A percentile compares a stretch with the other conserved stretches of the same genome.
These are phyloP conservation scores for Ophiostoma novo-ulmi DNA, from an alignment of 2,329 filamentous ascomycete genomes.

Conservation along the genomic window DNA sequence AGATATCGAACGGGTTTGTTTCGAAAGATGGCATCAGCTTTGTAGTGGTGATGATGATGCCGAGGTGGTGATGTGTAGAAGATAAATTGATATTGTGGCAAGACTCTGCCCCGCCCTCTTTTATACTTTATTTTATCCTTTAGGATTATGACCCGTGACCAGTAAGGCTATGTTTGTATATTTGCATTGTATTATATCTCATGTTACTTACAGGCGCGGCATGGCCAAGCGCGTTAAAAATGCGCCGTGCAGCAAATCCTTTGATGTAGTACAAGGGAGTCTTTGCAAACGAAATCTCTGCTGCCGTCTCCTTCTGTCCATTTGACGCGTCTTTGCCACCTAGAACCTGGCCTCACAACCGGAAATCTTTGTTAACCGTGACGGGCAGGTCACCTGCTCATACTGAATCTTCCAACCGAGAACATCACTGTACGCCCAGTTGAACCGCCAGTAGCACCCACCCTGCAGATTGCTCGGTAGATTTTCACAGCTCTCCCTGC, in stretches of 20 bases:
- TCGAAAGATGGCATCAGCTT: neutral
- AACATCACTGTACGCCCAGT: neutral
- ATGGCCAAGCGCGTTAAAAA: neutral
- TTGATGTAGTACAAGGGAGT: neutral
- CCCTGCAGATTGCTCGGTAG: neutral
- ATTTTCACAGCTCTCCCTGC: neutral
- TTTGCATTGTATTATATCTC: neutral
- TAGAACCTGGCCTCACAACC: neutral
- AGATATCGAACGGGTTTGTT: neutral
- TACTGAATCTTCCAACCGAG: neutral
- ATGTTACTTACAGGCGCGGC: neutral
- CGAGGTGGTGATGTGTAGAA: neutral
- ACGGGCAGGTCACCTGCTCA: neutral
- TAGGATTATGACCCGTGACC: too few relatives aligned
- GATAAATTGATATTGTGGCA: neutral
- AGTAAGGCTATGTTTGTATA: too few relatives aligned
- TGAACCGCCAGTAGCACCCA: neutral
- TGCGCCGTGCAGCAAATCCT: neutral
- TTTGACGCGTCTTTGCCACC: neutral
- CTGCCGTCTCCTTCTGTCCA: neutral
- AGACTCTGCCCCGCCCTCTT: neutral
- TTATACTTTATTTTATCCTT: neutral
- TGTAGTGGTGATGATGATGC: neutral
- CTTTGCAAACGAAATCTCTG: neutral
- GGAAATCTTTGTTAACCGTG: neutral